Evolutionary conservation across 371 early-diverging fungal genomes (phyloP).

Genomic region (Apophysomyces ossiformis): DNA sequence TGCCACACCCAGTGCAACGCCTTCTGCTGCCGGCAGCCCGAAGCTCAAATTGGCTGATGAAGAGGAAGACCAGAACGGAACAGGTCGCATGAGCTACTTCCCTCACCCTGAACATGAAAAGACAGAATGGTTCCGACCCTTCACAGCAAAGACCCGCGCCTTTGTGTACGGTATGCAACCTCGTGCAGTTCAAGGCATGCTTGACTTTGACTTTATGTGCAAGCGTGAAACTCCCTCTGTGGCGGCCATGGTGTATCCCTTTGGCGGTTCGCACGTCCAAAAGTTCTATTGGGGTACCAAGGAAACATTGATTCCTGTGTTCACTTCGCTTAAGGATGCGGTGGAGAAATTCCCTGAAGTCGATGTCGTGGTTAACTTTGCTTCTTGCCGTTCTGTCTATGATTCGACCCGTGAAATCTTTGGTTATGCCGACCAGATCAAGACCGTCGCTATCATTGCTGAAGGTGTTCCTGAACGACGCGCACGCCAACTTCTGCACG

Average conservation of each 20-base stretch:
- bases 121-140: slow-evolving; percentile 76
- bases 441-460: slow-evolving; percentile 96
- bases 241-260: slow-evolving; percentile 98
- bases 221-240: slow-evolving; percentile 96
- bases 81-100: slow-evolving; percentile 63
- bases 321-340: slow-evolving; percentile 88
- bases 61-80: slow-evolving; percentile 45
- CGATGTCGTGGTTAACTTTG: slow-evolving; percentile 96
- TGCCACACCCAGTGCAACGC: slow-evolving; percentile 33
- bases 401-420: slow-evolving; percentile 91
- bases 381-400: slow-evolving; percentile 94
- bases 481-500: slow-evolving; percentile 87
- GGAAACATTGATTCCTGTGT: slow-evolving; percentile 95
- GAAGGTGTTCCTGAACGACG: slow-evolving; percentile 98
- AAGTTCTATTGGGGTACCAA: slow-evolving; percentile 99
- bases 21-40: slow-evolving; percentile 38
- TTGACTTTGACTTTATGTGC: slow-evolving; percentile 99
- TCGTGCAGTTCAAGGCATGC: slow-evolving; percentile 98
- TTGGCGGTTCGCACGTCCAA: slow-evolving; percentile 97
- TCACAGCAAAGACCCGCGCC: slow-evolving; percentile 89
- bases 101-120: slow-evolving; percentile 26
- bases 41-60: slow-evolving; percentile 43
- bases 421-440: slow-evolving; percentile 73
- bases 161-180: slow-evolving; percentile 99
- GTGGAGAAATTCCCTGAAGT: slow-evolving; percentile 88